Evolutionary conservation across 345 rosid genomes (phyloP).

Genomic region (Aegle marmelos): DNA sequence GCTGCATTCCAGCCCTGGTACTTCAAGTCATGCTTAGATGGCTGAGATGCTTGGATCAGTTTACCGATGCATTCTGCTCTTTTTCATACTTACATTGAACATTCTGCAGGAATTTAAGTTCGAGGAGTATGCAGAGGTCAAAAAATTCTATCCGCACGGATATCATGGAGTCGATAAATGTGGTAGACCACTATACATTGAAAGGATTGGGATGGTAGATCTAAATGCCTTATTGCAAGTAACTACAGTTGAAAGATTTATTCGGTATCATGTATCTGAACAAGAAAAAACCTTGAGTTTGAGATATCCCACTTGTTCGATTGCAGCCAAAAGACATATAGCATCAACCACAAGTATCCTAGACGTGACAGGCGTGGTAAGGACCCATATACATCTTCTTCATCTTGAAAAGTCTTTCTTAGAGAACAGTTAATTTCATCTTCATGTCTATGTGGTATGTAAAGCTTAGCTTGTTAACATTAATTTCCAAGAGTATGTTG

Average conservation of each 20-base stretch:
- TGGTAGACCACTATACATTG: conserved; percentile 62
- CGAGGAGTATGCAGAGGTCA: conserved; percentile 43
- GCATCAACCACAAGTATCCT: conserved; percentile 54
- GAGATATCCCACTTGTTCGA: conserved; percentile 54
- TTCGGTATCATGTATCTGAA: conserved; percentile 54
- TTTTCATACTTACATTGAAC: not conserved
- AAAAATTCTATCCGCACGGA: conserved; percentile 62
- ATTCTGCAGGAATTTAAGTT: conserved; percentile 48
- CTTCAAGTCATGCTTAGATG: not conserved
- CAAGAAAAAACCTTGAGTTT: conserved; percentile 50
- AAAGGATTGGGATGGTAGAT: conserved; percentile 57
- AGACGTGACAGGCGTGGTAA: conserved; percentile 70
- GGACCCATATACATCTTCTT: conserved; percentile 11
- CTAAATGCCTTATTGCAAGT: conserved; percentile 40
- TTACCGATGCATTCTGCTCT: not conserved
- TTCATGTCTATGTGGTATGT: not conserved
- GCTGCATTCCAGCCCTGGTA: not conserved
- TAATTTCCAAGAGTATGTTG: not conserved
- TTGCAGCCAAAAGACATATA: conserved; percentile 57
- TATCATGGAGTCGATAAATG: conserved; percentile 57
- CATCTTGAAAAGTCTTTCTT: not conserved
- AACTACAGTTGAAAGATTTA: conserved; percentile 44
- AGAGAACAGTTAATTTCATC: not conserved
- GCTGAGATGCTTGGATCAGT: not conserved
- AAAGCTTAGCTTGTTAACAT: not conserved